Evolutionary conservation across 1,139 yeast genomes (phyloP), one percentile per base, ranked within the genome.

Genomic region (Nadsonia commutata): DNA sequence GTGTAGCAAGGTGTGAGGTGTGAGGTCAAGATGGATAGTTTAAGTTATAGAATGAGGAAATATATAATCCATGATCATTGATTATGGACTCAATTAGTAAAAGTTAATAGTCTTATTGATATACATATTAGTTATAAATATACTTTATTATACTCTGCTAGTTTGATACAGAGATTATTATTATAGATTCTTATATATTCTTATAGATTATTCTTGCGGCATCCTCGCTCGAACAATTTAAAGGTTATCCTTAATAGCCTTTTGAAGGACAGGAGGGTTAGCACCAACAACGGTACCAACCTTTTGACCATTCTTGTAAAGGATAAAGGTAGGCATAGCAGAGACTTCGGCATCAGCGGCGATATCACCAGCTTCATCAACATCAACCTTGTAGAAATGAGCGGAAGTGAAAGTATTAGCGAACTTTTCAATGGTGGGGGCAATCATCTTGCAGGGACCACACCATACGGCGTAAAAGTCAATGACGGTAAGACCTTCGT

Each of bases 391-490:
- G 72, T 75, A 70, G 72, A 86, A 85, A 54, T 70, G 72, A 52
- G 80, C 88, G 41, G 68, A 63, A 31, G 69, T 33, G 66, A 67
- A 71, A 56, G 74, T 71, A 43, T 66, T 62, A 39, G 78, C 64
- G 60, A 85, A 80, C 65, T 83, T 81, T 57, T 84, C 93, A 56
- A 86, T 67, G 67, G 83, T 69, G 60, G 96, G 96, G 50, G 95
- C 86, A 68, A 86, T 80, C 80, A 82, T 81, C 71, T 85, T 86
- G 72, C 96, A 86, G 51, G 96, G 95, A 56, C 95, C 95, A 67
- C 96, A 86, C 95, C 96, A 86, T 50, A 88, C 78, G 54, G 96
- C 95, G 56, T 78, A 84, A 68, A 85, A 86, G 69, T 86, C 96
- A 52, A 86, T 84, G 52, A 86, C 93, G 52, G 84, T 50, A 42